Percentiles rank a stretch among this genome's conserved stretches.
Conservation (phyloP, 768 basidiomycete genomes). For the Tephrocybe sp. region DNA sequence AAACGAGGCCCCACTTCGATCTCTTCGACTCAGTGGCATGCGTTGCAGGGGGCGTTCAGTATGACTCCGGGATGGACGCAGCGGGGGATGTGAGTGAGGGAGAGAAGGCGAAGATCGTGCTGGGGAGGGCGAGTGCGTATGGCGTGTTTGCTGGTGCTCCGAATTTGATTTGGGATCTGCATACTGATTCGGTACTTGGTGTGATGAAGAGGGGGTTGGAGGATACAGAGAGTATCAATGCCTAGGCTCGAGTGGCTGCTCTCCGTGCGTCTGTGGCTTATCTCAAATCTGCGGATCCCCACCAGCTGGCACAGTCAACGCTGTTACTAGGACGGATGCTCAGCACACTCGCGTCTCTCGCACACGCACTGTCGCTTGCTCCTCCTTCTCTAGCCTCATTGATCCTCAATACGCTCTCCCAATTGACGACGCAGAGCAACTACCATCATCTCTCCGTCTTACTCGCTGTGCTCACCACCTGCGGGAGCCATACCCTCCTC, state of each 20-base stretch:
- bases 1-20: too few species aligned
- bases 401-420: too few species aligned
- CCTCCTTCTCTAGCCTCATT: too few species aligned
- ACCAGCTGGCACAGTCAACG: conserved; percentile 59
- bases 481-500: conserved; percentile 62
- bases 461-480: conserved; percentile 66
- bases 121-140: too few species aligned
- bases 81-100: too few species aligned
- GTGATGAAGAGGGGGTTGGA: conserved; percentile 68
- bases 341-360: conserved; percentile 63
- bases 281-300: conserved; percentile 56
- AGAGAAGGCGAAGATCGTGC: too few species aligned
- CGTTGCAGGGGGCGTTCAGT: too few species aligned
- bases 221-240: conserved; percentile 64
- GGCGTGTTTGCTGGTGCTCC: conserved; percentile 75
- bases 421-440: conserved; percentile 28
- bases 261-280: conserved; percentile 70
- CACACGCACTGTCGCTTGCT: conserved; percentile 29
- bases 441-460: conserved; percentile 59
- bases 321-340: conserved; percentile 69
- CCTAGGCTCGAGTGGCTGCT: conserved; percentile 69
- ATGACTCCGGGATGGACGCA: too few species aligned
- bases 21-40: too few species aligned
- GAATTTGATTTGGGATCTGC: conserved; percentile 74
- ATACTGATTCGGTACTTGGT: conserved; percentile 63